phyloP scores from a whole-genome alignment of 495 filamentous ascomycete species.

The Usnea hakonensis region DNA sequence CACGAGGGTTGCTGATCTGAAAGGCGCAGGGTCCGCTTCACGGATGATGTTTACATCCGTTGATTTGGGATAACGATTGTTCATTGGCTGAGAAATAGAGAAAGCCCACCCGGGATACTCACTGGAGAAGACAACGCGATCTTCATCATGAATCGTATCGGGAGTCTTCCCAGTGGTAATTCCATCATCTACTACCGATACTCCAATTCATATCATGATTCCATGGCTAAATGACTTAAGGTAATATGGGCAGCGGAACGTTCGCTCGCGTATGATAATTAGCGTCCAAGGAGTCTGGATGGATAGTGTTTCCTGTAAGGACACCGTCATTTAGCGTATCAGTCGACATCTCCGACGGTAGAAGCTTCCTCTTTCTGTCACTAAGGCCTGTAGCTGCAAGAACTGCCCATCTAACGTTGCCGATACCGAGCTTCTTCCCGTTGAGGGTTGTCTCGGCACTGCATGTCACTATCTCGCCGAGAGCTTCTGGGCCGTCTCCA shows the following conservation, averaged over 20 bases:
- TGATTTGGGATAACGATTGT: neutral
- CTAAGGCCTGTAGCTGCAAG: slow-evolving; percentile 40
- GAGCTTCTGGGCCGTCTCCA: slow-evolving; percentile 35
- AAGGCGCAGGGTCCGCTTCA: neutral
- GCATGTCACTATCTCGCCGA: slow-evolving; percentile 46
- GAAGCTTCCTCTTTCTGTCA: slow-evolving; percentile 13
- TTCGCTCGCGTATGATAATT: neutral
- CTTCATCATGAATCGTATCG: neutral
- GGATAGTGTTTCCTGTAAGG: neutral
- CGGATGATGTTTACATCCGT: neutral
- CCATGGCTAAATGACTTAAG: neutral
- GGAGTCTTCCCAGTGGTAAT: neutral
- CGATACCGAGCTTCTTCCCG: slow-evolving; percentile 38
- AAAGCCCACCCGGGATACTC: neutral
- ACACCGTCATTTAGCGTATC: neutral
- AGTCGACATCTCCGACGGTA: neutral
- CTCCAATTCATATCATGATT: neutral
- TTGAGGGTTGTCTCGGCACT: slow-evolving; percentile 33
- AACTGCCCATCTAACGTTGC: slow-evolving; percentile 44
- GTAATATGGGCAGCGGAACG: neutral
- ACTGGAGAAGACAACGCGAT: neutral
- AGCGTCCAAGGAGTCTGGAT: neutral
- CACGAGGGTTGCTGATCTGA: neutral
- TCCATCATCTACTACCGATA: neutral
- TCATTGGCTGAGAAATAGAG: neutral